Conservation (phyloP, 2,329 filamentous ascomycete genomes). For the Hymenoscyphus fructigenus region DNA sequence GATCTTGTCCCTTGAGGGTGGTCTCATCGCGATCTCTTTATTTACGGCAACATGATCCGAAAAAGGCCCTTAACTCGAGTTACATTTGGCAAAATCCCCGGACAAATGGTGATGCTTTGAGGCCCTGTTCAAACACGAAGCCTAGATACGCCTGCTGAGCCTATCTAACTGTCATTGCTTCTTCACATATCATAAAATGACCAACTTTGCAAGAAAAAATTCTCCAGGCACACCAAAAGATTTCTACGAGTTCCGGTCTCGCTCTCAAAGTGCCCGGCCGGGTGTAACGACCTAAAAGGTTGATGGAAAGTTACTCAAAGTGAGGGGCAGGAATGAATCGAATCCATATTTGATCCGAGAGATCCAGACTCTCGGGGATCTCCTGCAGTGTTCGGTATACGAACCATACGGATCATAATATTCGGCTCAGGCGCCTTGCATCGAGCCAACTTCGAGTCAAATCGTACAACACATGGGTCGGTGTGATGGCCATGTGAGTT, state of each 20-base stretch:
- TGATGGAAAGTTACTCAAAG: not conserved
- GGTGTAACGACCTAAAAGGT: not conserved
- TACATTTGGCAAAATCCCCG: not conserved
- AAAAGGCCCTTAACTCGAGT: slow-evolving; percentile 13
- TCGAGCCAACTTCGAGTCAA: not conserved
- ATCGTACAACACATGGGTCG: not conserved
- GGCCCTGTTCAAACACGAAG: not conserved
- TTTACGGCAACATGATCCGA: not conserved
- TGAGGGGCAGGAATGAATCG: not conserved
- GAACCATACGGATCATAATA: not conserved
- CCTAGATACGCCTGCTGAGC: no score
- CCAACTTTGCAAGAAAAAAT: not conserved
- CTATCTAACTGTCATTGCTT: not conserved
- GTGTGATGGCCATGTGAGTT: not conserved
- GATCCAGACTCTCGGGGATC: not conserved
- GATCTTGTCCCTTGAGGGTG: slow-evolving; percentile 11
- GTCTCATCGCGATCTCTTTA: not conserved
- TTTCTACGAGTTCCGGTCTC: not conserved
- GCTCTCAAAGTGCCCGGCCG: not conserved
- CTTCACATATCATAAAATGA: not conserved
- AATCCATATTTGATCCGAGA: no score
- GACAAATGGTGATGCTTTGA: not conserved
- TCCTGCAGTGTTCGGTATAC: not conserved
- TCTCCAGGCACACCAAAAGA: not conserved
- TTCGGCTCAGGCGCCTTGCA: not conserved